Percentiles rank a stretch among this genome's conserved stretches.
Evolutionary conservation across 2,329 filamentous ascomycete species (phyloP).

Genomic region (Diaporthe sp.): DNA sequence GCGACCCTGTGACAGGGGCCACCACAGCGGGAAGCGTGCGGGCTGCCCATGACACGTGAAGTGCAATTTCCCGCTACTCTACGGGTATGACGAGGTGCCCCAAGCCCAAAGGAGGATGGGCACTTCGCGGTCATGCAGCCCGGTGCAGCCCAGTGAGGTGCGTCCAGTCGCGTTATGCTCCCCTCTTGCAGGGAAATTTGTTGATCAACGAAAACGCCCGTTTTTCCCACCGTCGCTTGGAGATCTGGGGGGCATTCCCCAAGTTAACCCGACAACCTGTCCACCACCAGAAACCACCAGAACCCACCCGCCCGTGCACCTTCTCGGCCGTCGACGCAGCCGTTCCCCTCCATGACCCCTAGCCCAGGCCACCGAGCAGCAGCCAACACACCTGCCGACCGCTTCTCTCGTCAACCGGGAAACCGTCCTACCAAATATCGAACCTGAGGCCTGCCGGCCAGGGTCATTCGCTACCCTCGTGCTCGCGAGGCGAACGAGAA

Average conservation of each 20-base stretch:
- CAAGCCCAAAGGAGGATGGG: constrained; percentile 29
- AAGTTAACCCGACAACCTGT: constrained; percentile 39
- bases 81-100: constrained; percentile 34
- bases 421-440: neutral
- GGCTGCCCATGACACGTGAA: constrained; percentile 33
- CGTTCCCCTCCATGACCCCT: constrained; percentile 16
- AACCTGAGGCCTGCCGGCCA: constrained; percentile 16
- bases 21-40: constrained; percentile 22
- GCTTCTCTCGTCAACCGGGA: neutral
- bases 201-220: constrained; percentile 35
- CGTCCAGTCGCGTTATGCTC: constrained; percentile 35
- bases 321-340: constrained; percentile 11
- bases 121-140: constrained; percentile 34
- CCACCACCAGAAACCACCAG: constrained; percentile 22
- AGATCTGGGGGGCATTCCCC: constrained; percentile 30
- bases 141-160: constrained; percentile 31
- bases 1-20: constrained; percentile 29
- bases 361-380: neutral
- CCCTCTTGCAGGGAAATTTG: constrained; percentile 24
- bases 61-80: constrained; percentile 36
- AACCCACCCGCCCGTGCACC: constrained; percentile 31
- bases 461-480: neutral
- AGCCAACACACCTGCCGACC: neutral
- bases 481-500: constrained; percentile 7
- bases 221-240: constrained; percentile 25